phyloP scores from a whole-genome alignment of 371 early-diverging fungal species.

The Catenaria anguillulae region DNA sequence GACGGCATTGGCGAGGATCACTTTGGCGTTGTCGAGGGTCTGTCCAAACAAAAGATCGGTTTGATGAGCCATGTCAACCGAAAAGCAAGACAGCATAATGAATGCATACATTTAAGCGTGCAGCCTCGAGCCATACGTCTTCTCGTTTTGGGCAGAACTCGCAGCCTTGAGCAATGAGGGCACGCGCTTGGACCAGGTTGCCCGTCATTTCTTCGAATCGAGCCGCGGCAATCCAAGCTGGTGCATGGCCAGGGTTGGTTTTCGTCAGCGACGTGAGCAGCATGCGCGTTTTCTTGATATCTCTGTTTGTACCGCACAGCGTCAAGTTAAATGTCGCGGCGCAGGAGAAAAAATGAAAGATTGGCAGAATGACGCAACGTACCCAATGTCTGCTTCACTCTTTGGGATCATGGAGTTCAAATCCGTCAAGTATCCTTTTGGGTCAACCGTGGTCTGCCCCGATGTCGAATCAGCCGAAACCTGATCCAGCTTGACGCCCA shows the following conservation, averaged over 20 bases:
- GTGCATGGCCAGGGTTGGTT: conserved; percentile 87
- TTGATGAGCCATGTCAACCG: background rate
- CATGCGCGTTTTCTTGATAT: conserved; percentile 79
- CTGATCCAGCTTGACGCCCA: conserved; percentile 77
- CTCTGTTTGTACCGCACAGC: conserved; percentile 24
- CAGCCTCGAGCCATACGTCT: conserved; percentile 93
- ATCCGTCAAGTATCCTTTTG: conserved; percentile 87
- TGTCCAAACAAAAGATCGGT: background rate
- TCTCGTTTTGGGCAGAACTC: conserved; percentile 84
- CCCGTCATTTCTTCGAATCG: conserved; percentile 87
- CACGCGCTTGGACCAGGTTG: conserved; percentile 64
- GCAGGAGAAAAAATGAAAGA: background rate
- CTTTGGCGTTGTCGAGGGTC: conserved; percentile 62
- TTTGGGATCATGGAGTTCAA: conserved; percentile 67
- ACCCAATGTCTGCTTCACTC: conserved; percentile 70
- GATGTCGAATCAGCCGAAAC: conserved; percentile 46
- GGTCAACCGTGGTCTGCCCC: conserved; percentile 74
- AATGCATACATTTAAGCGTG: conserved; percentile 51
- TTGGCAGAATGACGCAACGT: too few species aligned
- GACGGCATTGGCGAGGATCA: conserved; percentile 79
- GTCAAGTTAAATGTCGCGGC: background rate
- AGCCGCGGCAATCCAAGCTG: conserved; percentile 96
- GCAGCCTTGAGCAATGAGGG: conserved; percentile 76
- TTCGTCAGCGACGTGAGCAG: conserved; percentile 74
- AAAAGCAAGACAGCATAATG: too few species aligned